These are phyloP conservation scores for Myxozyma geophila DNA, from an alignment of 805 yeast species.

Conservation along the genomic window DNA sequence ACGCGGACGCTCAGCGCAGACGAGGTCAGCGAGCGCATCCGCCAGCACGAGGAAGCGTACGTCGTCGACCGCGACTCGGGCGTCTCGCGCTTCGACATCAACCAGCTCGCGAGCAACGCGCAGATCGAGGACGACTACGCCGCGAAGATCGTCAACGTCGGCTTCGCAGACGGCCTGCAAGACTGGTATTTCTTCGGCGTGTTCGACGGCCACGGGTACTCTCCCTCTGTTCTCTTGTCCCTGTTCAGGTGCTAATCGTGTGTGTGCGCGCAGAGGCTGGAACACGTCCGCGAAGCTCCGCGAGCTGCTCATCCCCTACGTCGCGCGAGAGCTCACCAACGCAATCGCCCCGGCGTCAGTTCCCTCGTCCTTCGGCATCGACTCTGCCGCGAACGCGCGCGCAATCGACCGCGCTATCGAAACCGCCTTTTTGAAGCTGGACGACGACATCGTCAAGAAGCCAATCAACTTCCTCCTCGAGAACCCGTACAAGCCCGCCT, in stretches of 20 bases:
- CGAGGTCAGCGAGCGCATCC: constrained; percentile 70
- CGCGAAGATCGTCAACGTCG: constrained; percentile 61
- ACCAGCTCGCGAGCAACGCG: constrained; percentile 87
- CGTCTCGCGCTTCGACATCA: constrained; percentile 81
- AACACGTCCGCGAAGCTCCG: constrained; percentile 85
- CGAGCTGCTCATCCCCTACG: constrained; percentile 74
- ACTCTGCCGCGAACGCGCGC: constrained; percentile 45
- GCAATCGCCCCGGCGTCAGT: constrained; percentile 49
- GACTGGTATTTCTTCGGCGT: constrained; percentile 97
- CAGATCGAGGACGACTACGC: constrained; percentile 95
- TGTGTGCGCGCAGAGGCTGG: constrained; percentile 90
- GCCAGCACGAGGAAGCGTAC: constrained; percentile 79
- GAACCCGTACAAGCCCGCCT: constrained; percentile 63
- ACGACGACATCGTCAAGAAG: constrained; percentile 81
- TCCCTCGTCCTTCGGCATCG: constrained; percentile 46
- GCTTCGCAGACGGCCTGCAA: constrained; percentile 50
- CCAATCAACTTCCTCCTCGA: constrained; percentile 71
- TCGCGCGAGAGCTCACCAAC: constrained; percentile 74
- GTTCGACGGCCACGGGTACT: constrained; percentile 89
- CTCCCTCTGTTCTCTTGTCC: too few relatives aligned
- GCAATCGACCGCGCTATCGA: constrained; percentile 78
- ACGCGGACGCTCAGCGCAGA: constrained; percentile 55
- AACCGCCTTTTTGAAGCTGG: constrained; percentile 79
- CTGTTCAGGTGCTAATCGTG: too few relatives aligned
- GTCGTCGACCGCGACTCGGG: constrained; percentile 77